A percentile compares a stretch with the other conserved stretches of the same genome.
phyloP scores from a whole-genome alignment of 768 basidiomycete species.

The Holtermanniella nyarrowii region DNA sequence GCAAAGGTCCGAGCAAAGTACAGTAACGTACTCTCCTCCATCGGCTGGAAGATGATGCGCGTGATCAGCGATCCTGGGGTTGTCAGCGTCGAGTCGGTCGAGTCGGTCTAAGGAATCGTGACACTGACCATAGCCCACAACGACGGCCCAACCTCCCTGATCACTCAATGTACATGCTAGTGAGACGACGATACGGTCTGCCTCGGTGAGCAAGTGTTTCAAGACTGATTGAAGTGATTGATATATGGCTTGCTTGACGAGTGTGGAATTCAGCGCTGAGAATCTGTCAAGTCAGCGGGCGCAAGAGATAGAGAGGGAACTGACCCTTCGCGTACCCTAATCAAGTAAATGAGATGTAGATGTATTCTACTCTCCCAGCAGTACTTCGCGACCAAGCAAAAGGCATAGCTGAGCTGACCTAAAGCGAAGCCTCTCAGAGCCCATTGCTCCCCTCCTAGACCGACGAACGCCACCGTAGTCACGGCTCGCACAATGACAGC shows the following conservation, averaged over 20 bases:
- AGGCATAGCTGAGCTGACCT: constrained; percentile 70
- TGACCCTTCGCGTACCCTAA: too few relatives aligned
- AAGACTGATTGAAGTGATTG: constrained; percentile 44
- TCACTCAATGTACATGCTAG: constrained; percentile 71
- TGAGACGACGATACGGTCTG: constrained; percentile 81
- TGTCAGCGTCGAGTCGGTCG: not conserved
- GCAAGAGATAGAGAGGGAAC: too few relatives aligned
- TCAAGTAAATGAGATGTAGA: too few relatives aligned
- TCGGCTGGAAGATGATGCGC: constrained; percentile 84
- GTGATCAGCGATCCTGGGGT: constrained; percentile 74
- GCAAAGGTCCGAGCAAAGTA: constrained; percentile 67
- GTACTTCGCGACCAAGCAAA: constrained; percentile 53
- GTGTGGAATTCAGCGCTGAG: not conserved
- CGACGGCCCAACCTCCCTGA: constrained; percentile 91
- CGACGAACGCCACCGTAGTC: constrained; percentile 51
- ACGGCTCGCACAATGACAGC: constrained; percentile 67
- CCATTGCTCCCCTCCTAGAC: constrained; percentile 27
- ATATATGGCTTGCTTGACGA: not conserved
- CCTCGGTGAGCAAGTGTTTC: constrained; percentile 92
- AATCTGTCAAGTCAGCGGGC: not conserved
- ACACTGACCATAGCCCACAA: constrained; percentile 79
- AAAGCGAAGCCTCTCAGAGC: constrained; percentile 73
- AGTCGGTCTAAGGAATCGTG: not conserved
- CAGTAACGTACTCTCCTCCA: constrained; percentile 83
- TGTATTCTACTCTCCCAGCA: too few relatives aligned